A percentile compares a stretch with the other conserved stretches of the same genome.
Conservation (phyloP, 202 grass and related monocot genomes). For the Schoenoplectus tabernaemontani region DNA sequence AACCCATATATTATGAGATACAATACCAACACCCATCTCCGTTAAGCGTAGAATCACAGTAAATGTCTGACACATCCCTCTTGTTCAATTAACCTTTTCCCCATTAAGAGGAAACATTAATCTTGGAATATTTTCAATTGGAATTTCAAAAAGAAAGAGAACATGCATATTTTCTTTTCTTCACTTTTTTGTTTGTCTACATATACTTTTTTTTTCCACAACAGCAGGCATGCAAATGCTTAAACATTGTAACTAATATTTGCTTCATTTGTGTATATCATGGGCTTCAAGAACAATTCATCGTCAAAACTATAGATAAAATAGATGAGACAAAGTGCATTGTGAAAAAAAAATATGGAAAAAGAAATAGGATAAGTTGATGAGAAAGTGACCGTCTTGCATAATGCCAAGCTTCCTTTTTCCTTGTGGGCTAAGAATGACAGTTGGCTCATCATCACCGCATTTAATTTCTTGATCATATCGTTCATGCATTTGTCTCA, state of each 20-base stretch:
- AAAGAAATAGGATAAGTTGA: background rate
- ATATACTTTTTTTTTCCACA: background rate
- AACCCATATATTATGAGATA: too few relatives aligned
- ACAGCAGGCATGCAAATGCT: background rate
- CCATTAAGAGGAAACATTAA: background rate
- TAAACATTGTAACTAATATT: background rate
- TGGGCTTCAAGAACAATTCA: background rate
- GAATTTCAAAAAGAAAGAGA: background rate
- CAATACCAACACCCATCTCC: too few relatives aligned
- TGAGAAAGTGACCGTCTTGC: slow-evolving; percentile 30
- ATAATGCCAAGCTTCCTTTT: slow-evolving; percentile 45
- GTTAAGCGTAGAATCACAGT: background rate
- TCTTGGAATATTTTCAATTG: background rate
- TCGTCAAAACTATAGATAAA: background rate
- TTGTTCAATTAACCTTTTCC: background rate
- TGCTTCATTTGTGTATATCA: background rate
- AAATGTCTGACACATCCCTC: background rate
- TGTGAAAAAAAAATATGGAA: background rate
- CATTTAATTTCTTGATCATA: slow-evolving; percentile 47
- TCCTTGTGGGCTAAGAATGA: slow-evolving; percentile 32
- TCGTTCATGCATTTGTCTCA: slow-evolving; percentile 39
- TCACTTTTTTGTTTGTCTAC: background rate
- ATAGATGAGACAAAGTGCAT: background rate
- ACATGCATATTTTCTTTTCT: background rate
- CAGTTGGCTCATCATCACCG: slow-evolving; percentile 27